Conservation (phyloP, 1,284 basidiomycete genomes). For the Microbotryum saponariae region DNA sequence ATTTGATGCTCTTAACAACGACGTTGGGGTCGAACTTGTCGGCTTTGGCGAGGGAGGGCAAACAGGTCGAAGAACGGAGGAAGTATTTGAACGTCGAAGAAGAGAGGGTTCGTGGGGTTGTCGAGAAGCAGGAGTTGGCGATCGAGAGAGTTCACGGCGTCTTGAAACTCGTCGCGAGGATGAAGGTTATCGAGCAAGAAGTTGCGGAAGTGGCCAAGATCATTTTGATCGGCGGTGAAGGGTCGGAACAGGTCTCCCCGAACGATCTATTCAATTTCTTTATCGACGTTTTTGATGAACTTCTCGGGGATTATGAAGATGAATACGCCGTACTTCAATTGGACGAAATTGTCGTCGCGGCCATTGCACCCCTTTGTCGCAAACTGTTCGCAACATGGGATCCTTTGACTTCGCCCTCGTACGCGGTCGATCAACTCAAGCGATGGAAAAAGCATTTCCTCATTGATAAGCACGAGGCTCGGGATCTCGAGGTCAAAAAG, state of each 20-base stretch:
- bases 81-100: conserved; percentile 67
- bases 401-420: conserved; percentile 25
- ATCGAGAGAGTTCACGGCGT: conserved; percentile 23
- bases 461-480: conserved; percentile 54
- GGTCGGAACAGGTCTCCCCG: neutral
- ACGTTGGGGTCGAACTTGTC: conserved; percentile 73
- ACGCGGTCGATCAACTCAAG: conserved; percentile 37
- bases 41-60: conserved; percentile 81
- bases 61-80: conserved; percentile 67
- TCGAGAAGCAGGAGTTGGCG: conserved; percentile 43
- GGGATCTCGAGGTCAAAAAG: conserved; percentile 50
- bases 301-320: conserved; percentile 60
- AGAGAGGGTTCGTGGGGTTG: conserved; percentile 55
- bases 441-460: conserved; percentile 49
- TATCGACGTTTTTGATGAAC: conserved; percentile 59
- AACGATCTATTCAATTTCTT: conserved; percentile 65
- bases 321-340: conserved; percentile 74
- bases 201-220: conserved; percentile 8
- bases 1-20: conserved; percentile 77
- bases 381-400: conserved; percentile 31
- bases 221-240: neutral
- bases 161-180: conserved; percentile 11
- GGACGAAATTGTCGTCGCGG: conserved; percentile 87
- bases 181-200: conserved; percentile 16
- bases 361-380: conserved; percentile 65